Percentiles rank a stretch among this genome's conserved stretches.
These are phyloP conservation scores for Thalassiosira exigua DNA, from an alignment of 352 stramenopile genomes.

Conservation along the genomic window DNA sequence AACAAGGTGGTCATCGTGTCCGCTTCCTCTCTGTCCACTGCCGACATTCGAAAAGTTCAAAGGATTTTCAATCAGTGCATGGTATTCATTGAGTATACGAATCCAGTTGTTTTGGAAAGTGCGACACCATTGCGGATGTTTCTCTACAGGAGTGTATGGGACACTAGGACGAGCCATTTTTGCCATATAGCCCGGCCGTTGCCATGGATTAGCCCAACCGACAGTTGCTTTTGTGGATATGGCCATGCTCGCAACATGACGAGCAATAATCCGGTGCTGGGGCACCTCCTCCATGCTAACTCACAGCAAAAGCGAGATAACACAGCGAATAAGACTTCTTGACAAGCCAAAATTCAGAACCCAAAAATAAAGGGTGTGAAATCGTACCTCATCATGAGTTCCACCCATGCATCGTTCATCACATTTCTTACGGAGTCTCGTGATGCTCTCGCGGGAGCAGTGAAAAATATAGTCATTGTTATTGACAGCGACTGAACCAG, in stretches of 20 bases:
- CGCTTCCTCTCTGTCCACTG: slow-evolving; percentile 56
- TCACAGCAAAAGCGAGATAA: neutral
- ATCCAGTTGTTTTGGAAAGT: slow-evolving; percentile 49
- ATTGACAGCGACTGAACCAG: slow-evolving; percentile 47
- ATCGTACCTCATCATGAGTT: slow-evolving; percentile 58
- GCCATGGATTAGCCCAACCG: slow-evolving; percentile 43
- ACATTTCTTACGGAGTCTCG: slow-evolving; percentile 2
- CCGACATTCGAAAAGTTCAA: slow-evolving; percentile 57
- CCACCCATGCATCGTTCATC: slow-evolving; percentile 69
- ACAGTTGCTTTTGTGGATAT: slow-evolving; percentile 47
- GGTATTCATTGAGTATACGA: slow-evolving; percentile 58
- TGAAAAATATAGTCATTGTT: slow-evolving; percentile 35
- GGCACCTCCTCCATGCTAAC: slow-evolving; percentile 52
- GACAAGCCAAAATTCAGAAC: neutral
- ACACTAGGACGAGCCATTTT: slow-evolving; percentile 26
- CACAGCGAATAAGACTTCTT: neutral
- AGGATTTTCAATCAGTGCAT: neutral
- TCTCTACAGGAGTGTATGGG: slow-evolving; percentile 24
- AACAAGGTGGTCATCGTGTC: slow-evolving; percentile 68
- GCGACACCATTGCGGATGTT: slow-evolving; percentile 55
- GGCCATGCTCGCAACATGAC: slow-evolving; percentile 60
- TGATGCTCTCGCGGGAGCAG: neutral
- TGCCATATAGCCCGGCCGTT: slow-evolving; percentile 55
- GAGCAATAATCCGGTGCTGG: slow-evolving; percentile 38
- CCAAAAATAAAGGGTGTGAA: neutral